Conservation (phyloP, 164 flowering plant genomes). For the Litsea cubeba region DNA sequence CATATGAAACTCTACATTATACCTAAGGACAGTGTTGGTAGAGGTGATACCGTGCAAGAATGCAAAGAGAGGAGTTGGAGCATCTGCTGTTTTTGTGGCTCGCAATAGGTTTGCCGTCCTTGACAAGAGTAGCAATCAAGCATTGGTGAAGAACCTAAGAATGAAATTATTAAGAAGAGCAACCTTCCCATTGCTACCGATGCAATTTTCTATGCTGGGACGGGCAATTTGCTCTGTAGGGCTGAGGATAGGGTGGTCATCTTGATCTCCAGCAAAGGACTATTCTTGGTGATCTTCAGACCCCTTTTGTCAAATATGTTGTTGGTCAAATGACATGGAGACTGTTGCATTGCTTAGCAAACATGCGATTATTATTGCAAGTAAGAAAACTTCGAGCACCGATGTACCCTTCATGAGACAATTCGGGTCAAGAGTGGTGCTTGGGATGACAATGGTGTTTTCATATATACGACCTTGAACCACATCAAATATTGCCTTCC, state of each 20-base stretch:
- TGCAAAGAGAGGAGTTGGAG: constrained; percentile 78
- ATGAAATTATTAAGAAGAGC: constrained; percentile 72
- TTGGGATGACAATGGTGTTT: constrained; percentile 91
- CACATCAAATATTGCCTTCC: constrained; percentile 92
- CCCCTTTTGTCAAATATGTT: constrained; percentile 72
- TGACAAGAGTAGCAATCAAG: constrained; percentile 79
- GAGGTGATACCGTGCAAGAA: constrained; percentile 67
- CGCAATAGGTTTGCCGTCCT: constrained; percentile 89
- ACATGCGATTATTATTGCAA: constrained; percentile 81
- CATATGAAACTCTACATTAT: constrained; percentile 76
- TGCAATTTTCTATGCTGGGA: constrained; percentile 88
- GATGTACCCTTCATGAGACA: constrained; percentile 88
- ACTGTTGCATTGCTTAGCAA: constrained; percentile 88
- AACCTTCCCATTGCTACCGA: constrained; percentile 61
- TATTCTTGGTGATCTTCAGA: constrained; percentile 83
- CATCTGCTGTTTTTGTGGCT: constrained; percentile 77
- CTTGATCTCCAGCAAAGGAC: constrained; percentile 83
- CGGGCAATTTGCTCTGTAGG: constrained; percentile 75
- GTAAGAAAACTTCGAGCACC: constrained; percentile 77
- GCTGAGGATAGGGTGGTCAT: constrained; percentile 79
- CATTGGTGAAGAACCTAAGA: constrained; percentile 67
- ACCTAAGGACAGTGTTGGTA: constrained; percentile 66
- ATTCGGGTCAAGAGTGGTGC: constrained; percentile 91
- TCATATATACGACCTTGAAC: constrained; percentile 80
- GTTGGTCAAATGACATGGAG: constrained; percentile 96